A percentile compares a stretch with the other conserved stretches of the same genome.
Conservation (phyloP, 2,329 filamentous ascomycete species). For the Fusarium azukiicola region DNA sequence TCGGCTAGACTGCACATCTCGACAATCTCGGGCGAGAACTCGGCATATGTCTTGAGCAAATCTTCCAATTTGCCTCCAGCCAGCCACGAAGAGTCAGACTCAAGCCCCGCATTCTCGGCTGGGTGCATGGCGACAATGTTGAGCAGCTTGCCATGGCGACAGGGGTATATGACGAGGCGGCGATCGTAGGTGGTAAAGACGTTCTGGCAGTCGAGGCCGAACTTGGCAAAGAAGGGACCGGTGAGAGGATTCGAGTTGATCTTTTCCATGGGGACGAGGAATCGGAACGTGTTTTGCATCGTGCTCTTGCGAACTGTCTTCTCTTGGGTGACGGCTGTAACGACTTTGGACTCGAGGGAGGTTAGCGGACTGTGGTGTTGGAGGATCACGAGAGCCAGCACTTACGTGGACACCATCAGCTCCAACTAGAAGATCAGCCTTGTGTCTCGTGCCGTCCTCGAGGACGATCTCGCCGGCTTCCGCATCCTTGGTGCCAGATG, state of each 20-base stretch:
- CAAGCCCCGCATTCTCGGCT: not conserved
- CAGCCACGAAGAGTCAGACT: constrained; percentile 22
- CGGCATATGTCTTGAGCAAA: not conserved
- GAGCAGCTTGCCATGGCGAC: not conserved
- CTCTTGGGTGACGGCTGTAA: constrained; percentile 6
- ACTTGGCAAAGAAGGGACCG: not conserved
- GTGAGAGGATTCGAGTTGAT: constrained; percentile 14
- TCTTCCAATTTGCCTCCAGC: constrained; percentile 14
- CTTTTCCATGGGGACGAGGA: constrained; percentile 27
- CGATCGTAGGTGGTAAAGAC: constrained; percentile 16
- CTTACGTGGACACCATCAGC: constrained; percentile 30
- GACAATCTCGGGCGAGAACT: constrained; percentile 9
- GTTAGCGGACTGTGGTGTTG: not conserved
- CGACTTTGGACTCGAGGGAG: constrained; percentile 19
- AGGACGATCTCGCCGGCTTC: constrained; percentile 23
- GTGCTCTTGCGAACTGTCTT: constrained; percentile 2
- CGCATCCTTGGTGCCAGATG: not conserved
- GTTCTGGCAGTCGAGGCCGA: constrained; percentile 27
- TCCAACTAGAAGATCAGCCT: constrained; percentile 14
- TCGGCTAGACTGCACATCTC: constrained; percentile 27
- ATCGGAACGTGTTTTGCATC: constrained; percentile 24
- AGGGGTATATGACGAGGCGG: constrained; percentile 20
- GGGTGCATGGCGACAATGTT: constrained; percentile 26
- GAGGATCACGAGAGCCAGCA: not conserved
- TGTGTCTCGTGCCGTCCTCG: not conserved